Evolutionary conservation across 1,284 basidiomycete genomes (phyloP).

Genomic region (Boletus mariae): DNA sequence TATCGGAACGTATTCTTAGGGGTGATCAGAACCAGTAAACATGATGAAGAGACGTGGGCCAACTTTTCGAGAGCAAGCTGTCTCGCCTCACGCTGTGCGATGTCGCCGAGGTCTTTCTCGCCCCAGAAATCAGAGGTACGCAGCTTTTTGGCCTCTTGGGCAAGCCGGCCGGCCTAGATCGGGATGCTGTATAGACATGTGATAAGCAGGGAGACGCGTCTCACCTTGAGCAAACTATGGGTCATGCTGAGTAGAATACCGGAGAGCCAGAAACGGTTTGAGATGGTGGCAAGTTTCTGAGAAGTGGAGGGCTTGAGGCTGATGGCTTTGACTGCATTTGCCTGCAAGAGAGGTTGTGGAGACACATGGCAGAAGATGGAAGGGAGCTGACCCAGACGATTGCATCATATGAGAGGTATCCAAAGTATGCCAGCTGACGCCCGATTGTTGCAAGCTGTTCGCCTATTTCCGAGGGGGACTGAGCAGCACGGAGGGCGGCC

Average conservation of each 20-base stretch:
- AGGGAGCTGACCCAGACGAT: constrained; percentile 73
- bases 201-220: constrained; percentile 1
- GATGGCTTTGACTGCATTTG: constrained; percentile 69
- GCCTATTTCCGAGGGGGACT: constrained; percentile 54
- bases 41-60: constrained; percentile 22
- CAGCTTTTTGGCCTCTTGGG: constrained; percentile 55
- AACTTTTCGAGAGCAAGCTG: constrained; percentile 57
- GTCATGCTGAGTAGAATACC: constrained; percentile 81
- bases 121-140: constrained; percentile 40
- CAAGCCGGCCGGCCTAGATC: constrained; percentile 53
- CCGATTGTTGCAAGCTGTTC: constrained; percentile 82
- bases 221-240: constrained; percentile 65
- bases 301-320: constrained; percentile 62
- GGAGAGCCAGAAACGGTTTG: constrained; percentile 88
- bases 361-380: not conserved
- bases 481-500: constrained; percentile 79
- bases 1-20: constrained; percentile 58
- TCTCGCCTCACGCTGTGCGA: constrained; percentile 63
- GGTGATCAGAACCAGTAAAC: constrained; percentile 3
- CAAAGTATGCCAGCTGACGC: constrained; percentile 87
- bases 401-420: constrained; percentile 83
- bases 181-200: not conserved
- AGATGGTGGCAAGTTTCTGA: constrained; percentile 64
- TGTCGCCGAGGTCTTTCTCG: constrained; percentile 66
- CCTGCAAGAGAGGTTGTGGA: constrained; percentile 37